Evolutionary conservation across 2,329 filamentous ascomycete genomes (phyloP).

Genomic region (Cadophora malorum): DNA sequence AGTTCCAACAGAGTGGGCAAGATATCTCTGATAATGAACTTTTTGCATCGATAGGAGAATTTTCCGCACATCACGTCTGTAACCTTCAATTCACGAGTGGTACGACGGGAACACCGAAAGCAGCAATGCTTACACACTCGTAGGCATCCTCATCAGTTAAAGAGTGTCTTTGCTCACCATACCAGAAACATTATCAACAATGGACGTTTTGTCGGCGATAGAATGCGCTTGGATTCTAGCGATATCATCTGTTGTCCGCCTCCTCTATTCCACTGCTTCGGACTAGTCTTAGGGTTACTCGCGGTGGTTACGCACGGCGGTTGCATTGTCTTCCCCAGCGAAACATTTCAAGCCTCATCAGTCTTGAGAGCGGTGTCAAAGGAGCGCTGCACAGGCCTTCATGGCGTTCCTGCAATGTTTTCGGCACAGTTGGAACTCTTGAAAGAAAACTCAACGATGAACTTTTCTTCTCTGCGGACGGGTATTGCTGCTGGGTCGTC

Average conservation of each 20-base stretch:
- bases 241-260: conserved; percentile 71
- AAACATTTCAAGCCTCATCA: conserved; percentile 67
- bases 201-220: conserved; percentile 68
- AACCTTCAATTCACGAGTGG: conserved; percentile 79
- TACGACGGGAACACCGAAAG: conserved; percentile 76
- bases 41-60: conserved; percentile 57
- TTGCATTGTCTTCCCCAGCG: conserved; percentile 69
- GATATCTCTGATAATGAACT: conserved; percentile 55
- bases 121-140: conserved; percentile 70
- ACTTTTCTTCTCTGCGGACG: conserved; percentile 57
- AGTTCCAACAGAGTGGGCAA: not conserved
- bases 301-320: conserved; percentile 68
- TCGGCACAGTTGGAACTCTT: conserved; percentile 67
- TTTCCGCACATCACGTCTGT: conserved; percentile 70
- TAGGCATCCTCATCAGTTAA: conserved; percentile 8
- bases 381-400: conserved; percentile 59
- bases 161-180: not conserved
- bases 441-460: conserved; percentile 40
- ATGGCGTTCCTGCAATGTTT: conserved; percentile 72
- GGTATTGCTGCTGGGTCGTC: conserved; percentile 71
- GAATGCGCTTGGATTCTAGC: conserved; percentile 65
- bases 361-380: conserved; percentile 61
- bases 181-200: conserved; percentile 64
- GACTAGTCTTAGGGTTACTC: conserved; percentile 74
- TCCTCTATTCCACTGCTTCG: conserved; percentile 73